A percentile compares a stretch with the other conserved stretches of the same genome.
phyloP scores from a whole-genome alignment of 768 basidiomycete genomes.

The Suillus clintonianus region DNA sequence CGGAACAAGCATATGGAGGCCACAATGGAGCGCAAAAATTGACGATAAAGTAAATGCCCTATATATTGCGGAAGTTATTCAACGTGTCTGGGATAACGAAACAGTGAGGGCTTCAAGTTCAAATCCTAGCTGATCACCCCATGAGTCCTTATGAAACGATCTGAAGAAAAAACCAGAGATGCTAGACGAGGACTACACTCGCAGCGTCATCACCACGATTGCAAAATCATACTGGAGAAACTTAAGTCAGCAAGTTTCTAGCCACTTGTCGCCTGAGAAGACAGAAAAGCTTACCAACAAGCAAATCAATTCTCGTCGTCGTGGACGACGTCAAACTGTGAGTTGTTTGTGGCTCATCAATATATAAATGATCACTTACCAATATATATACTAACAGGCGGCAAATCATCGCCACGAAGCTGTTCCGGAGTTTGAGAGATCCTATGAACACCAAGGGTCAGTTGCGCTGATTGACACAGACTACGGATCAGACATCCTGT shows the following conservation, averaged over 20 bases:
- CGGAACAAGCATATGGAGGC: background rate
- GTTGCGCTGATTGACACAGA: conserved; percentile 1
- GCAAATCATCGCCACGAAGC: background rate
- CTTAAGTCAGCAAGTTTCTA: background rate
- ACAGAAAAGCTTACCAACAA: background rate
- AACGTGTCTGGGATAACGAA: conserved; percentile 1
- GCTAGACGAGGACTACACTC: background rate
- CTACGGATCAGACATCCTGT: background rate
- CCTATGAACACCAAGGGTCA: background rate
- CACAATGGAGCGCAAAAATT: background rate
- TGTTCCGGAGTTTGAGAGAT: background rate
- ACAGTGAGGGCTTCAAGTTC: background rate
- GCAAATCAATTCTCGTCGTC: background rate
- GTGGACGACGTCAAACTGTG: background rate
- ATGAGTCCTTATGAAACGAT: background rate
- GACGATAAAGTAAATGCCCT: background rate
- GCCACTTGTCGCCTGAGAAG: background rate
- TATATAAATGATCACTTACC: no score
- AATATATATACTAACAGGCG: no score
- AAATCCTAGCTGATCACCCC: background rate
- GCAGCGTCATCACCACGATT: background rate
- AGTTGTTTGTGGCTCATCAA: no score
- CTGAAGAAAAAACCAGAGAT: background rate
- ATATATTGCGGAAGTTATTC: background rate
- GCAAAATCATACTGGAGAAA: conserved; percentile 7